These are phyloP conservation scores for Mycena capillaripes DNA, from an alignment of 768 basidiomycete genomes.

Conservation along the genomic window DNA sequence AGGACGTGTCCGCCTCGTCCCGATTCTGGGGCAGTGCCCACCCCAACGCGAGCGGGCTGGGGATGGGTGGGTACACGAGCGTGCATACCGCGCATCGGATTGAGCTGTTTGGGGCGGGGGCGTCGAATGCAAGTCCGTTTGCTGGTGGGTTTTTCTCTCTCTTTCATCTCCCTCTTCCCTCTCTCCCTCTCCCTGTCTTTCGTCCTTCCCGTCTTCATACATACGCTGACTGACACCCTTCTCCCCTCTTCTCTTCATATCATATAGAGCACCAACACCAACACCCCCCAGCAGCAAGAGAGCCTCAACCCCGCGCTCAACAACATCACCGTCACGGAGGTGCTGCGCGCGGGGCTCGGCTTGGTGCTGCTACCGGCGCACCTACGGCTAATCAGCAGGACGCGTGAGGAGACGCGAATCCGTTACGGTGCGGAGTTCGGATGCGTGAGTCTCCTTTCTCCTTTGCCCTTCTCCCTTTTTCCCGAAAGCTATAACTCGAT, in stretches of 20 bases:
- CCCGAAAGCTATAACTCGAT: not conserved
- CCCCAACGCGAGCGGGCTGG: too few species aligned
- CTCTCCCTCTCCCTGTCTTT: not conserved
- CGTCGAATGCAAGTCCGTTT: conserved; percentile 32
- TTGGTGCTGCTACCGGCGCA: conserved; percentile 23
- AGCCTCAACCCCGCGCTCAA: conserved; percentile 87
- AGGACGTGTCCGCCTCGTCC: conserved; percentile 66
- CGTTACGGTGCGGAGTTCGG: conserved; percentile 91
- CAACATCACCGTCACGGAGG: conserved; percentile 30
- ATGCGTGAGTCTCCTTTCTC: conserved; percentile 66
- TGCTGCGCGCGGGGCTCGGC: conserved; percentile 28
- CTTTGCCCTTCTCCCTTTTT: conserved; percentile 8
- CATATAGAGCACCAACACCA: not conserved
- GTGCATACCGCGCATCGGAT: conserved; percentile 90
- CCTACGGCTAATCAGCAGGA: conserved; percentile 52
- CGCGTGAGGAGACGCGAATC: conserved; percentile 82
- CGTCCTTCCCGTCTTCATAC: too few species aligned
- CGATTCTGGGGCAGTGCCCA: conserved; percentile 86
- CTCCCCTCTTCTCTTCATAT: too few species aligned
- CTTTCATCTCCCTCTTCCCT: not conserved
- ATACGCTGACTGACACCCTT: too few species aligned
- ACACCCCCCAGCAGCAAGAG: conserved; percentile 58
- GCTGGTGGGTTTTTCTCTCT: conserved; percentile 15
- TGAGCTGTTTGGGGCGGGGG: conserved; percentile 59
- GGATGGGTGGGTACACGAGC: conserved; percentile 85